Evolutionary conservation across 1,139 yeast genomes (phyloP), one percentile per base, ranked within the genome.

Genomic region (Sugiyamaella grinbergsii): DNA sequence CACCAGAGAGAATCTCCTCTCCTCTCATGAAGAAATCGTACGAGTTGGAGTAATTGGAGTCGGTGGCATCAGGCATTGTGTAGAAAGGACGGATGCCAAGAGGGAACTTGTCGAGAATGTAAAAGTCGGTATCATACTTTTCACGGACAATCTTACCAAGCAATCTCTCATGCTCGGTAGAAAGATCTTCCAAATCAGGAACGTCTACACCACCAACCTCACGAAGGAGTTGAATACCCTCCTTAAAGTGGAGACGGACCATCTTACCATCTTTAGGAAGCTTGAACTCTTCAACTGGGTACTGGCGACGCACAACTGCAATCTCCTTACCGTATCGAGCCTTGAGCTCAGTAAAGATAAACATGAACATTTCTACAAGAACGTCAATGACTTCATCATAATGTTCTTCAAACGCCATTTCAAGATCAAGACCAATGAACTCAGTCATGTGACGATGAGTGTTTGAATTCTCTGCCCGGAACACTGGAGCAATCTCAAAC

Each of bases 381-480:
- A 83, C 75, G 59, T 90, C 95, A 64, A 93, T 77, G 40, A 85
- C 95, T 75, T 93, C 99, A 67, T 94, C 95, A 71, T 93, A 93
- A 73, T 93, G 97, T 74, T 91, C 96, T 75, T 93, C 98, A 68
- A 93, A 88, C 5, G 97, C 87, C 96, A 94, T 89, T 73, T 93
- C 99, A 75, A 93, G 75, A 78, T 93, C 99, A 65, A 94, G 83
- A 53, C 99, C 99, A 54, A 86, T 87, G 71, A 93, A 93, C 73
- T 93, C 99, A 53, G 99, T 93, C 96, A 93, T 85, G 73, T 93
- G 99, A 75, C 99, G 91, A 72, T 93, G 98, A 24, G 98, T 93
- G 76, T 93, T 90, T 58, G 98, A 91, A 78, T 93, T 93, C 73
- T 93, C 99, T 53, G 99, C 99, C 73, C 99, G 83, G 80, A 93